Evolutionary conservation across 2,329 filamentous ascomycete genomes (phyloP).

Genomic region (Tolypocladium endophyticum): DNA sequence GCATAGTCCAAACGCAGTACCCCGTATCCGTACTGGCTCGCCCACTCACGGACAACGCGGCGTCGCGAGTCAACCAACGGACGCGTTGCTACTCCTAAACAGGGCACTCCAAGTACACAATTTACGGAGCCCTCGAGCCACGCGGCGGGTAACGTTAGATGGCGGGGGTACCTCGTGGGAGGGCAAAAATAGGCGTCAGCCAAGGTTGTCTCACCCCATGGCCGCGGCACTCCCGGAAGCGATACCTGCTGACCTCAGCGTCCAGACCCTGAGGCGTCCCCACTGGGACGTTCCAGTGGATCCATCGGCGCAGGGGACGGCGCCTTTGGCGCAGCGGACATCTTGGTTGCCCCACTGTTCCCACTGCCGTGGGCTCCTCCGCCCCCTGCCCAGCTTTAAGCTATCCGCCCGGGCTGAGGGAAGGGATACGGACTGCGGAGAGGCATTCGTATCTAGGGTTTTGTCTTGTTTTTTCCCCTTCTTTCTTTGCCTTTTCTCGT

Average conservation of each 20-base stretch:
- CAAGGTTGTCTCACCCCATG: background rate
- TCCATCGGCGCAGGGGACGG: background rate
- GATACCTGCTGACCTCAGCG: background rate
- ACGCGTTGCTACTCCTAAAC: background rate
- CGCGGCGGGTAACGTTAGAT: background rate
- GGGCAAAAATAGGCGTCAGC: background rate
- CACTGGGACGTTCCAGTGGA: background rate
- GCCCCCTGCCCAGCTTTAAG: background rate
- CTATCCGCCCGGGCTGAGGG: too few relatives aligned
- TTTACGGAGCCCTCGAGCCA: too few relatives aligned
- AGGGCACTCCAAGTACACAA: too few relatives aligned
- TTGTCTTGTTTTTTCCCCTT: too few relatives aligned
- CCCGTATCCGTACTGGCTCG: too few relatives aligned
- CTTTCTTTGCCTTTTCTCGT: too few relatives aligned
- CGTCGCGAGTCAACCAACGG: too few relatives aligned
- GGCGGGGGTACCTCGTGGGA: background rate
- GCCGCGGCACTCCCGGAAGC: background rate
- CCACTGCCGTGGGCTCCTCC: background rate
- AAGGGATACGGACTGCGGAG: too few relatives aligned
- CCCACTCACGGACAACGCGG: too few relatives aligned
- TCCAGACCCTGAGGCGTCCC: background rate
- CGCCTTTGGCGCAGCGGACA: background rate
- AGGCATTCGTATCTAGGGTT: too few relatives aligned
- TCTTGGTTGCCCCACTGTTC: background rate
- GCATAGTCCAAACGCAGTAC: too few relatives aligned